Evolutionary conservation across 2,329 filamentous ascomycete genomes (phyloP).

Genomic region (Ceratocystis smalleyi): DNA sequence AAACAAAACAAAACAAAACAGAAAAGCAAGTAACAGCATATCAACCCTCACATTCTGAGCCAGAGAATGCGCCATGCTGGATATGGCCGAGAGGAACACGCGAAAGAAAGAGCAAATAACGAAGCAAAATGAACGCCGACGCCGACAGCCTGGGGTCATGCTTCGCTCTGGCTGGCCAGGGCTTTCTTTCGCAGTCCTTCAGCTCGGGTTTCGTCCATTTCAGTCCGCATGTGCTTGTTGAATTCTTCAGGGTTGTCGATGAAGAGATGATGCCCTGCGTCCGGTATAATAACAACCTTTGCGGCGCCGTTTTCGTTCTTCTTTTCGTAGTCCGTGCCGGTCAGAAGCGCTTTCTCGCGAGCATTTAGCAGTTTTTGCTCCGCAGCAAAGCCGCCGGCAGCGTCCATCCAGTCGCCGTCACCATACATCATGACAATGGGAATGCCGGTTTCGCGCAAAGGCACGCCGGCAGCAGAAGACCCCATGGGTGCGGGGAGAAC

Average conservation of each 20-base stretch:
- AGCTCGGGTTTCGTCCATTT: constrained; percentile 36
- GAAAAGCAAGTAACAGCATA: background rate
- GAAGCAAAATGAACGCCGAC: background rate
- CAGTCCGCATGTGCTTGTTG: constrained; percentile 36
- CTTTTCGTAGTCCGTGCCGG: constrained; percentile 52
- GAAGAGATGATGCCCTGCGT: constrained; percentile 45
- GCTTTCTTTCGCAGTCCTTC: constrained; percentile 19
- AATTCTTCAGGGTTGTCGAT: constrained; percentile 44
- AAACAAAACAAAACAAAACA: background rate
- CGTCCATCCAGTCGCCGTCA: constrained; percentile 98
- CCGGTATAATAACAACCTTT: constrained; percentile 61
- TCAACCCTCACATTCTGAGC: background rate
- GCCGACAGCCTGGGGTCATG: background rate
- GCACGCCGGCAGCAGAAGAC: constrained; percentile 19
- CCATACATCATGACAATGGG: constrained; percentile 92
- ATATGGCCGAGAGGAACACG: background rate
- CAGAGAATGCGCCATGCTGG: background rate
- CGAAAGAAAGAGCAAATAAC: background rate
- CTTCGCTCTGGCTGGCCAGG: background rate
- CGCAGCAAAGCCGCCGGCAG: constrained; percentile 66
- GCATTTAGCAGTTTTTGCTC: constrained; percentile 63
- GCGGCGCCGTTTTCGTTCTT: constrained; percentile 60
- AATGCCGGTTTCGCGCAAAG: constrained; percentile 44
- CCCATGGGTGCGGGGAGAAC: constrained; percentile 23
- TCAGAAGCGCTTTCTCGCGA: constrained; percentile 41